These are phyloP conservation scores for Quercus suber DNA, from an alignment of 306 rosid species.

Conservation along the genomic window DNA sequence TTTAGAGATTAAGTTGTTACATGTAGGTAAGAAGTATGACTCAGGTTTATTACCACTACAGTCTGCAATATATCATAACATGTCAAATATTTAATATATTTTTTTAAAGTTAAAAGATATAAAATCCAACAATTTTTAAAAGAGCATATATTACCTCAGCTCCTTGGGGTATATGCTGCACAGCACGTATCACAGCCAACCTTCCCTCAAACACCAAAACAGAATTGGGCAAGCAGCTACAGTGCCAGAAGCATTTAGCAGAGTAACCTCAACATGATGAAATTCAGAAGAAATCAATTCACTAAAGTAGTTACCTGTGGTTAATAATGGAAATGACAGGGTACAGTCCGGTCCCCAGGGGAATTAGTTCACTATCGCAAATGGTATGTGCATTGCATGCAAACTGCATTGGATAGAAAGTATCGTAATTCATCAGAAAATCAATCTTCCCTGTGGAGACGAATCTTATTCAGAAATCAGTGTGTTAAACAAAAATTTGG, in stretches of 20 bases:
- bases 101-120: neutral
- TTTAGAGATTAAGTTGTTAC: neutral
- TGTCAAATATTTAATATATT: neutral
- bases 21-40: too few species aligned
- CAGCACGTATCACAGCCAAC: slow-evolving; percentile 71
- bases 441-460: slow-evolving; percentile 3
- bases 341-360: slow-evolving; percentile 86
- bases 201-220: slow-evolving; percentile 84
- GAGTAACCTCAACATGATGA: slow-evolving; percentile 12
- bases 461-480: neutral
- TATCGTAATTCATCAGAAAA: slow-evolving; percentile 19
- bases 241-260: slow-evolving; percentile 34
- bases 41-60: neutral
- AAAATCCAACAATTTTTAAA: neutral
- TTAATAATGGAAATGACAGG: slow-evolving; percentile 86
- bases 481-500: neutral
- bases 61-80: neutral
- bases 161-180: slow-evolving; percentile 64
- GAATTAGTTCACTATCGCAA: slow-evolving; percentile 89
- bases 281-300: slow-evolving; percentile 1
- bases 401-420: slow-evolving; percentile 20
- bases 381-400: slow-evolving; percentile 62
- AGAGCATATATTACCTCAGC: slow-evolving; percentile 56
- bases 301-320: slow-evolving; percentile 68
- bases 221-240: slow-evolving; percentile 80